Evolutionary conservation across 768 basidiomycete genomes (phyloP), one percentile per base, ranked within the genome.

Genomic region (Calocera viscosa): DNA sequence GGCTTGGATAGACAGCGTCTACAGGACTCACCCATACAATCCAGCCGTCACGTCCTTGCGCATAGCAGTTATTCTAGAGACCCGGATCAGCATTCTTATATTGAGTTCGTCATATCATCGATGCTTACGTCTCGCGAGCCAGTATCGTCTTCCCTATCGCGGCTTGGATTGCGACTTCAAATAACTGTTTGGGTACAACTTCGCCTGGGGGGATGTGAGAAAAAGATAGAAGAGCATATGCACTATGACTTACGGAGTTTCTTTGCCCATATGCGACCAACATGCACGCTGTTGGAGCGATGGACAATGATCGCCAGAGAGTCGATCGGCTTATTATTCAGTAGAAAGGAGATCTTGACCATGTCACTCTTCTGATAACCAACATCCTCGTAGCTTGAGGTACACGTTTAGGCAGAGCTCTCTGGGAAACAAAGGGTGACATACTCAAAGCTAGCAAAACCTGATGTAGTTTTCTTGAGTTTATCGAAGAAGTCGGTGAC

Each of bases 151-250:
- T 85, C 16, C 94, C 94, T 19, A 96, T 81, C 0, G 86, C 87
- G 38, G 96, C 96, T 74, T 98, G 96, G 65, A 99, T 96, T 1
- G 94, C 89, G 12, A 97, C 87, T 76, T 97, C 94, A 73, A 94
- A 98, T 63, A 93, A 76, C 74, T 97, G 94, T 53, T 89, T 81
- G 32, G 94, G 94, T 34, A 98, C 90, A 40, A 97, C 91, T 72
- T 90, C 90, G 76, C 90, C 91, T 93, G 70, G 16, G 68, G 28
- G 22, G 33, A 39, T 28, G 49, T 60, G 73, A 74, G 68, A 22
- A 47, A 68, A 35, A 32, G 28, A 11, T 26, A 24, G 16, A 10
- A 38, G 53, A 38, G 16, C 53, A 64, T 34, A 64, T 34, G 38
- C 22, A 22, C 14, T n/a, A 2, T 26, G 28, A 53, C 88, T 72